Evolutionary conservation across 306 rosid species (phyloP), one percentile per base, ranked within the genome.

Genomic region (Abrus pulchellus): DNA sequence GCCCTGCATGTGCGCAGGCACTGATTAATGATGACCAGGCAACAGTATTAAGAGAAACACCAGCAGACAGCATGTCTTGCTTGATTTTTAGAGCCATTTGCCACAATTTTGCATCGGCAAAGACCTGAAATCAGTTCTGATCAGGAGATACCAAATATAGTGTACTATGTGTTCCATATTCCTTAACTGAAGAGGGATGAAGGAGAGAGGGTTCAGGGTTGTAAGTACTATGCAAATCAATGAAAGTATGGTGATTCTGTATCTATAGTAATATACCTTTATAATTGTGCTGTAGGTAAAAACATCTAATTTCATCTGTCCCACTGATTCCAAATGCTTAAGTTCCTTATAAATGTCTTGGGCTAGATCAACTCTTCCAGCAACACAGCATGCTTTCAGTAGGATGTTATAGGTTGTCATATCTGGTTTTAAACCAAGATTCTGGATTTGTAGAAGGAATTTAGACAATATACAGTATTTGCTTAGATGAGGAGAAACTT

Each of bases 1-100:
- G 94, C 82, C 97, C 99, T n/a, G 95, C 93, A 83, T 93, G 95
- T 75, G 99, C 97, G 75, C 97, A 93, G 79, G 99, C 97, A 76
- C 80, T 95, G 90, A 95, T 95, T 81, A 93, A 84, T 43, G 99
- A 91, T 50, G 99, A 91, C 96, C 99, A 95, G 27, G 97, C 93
- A 74, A 95, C 76, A 9, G 78, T 90, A 80, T 95, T 95, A 10
- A 90, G 97, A 38, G 89, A 83, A 30, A 95, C 99, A 70, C 94
- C 97, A 10, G 97, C 91, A 62, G 89, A 84, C 72, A 84, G 83
- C 99, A 95, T 95, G 86, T 95, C 99, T 56, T 78, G 88, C 88
- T 93, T 94, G 80, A 93, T 89, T 68, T 86, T 83, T 54, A 94
- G 88, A 44, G 99, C 97, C 97, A 90, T 86, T 84, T 91, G 91